A percentile compares a stretch with the other conserved stretches of the same genome.
Conservation (phyloP, 306 rosid genomes). For the Gastrolobium villosum region DNA sequence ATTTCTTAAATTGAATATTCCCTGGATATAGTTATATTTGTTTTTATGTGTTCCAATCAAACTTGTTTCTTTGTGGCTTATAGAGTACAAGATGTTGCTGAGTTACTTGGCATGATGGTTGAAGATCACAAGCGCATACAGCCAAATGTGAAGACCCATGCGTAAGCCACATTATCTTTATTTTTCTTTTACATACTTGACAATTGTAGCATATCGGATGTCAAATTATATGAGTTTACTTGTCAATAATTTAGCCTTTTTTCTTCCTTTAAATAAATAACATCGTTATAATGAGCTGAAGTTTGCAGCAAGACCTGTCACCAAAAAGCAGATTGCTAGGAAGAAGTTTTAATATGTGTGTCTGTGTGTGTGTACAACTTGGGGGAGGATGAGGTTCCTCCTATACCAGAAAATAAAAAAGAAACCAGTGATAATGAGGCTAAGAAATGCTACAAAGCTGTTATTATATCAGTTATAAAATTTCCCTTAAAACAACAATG, state of each 20-base stretch:
- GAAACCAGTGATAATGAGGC: neutral
- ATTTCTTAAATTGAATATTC: constrained; percentile 42
- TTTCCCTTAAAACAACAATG: constrained; percentile 28
- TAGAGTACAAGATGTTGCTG: constrained; percentile 99
- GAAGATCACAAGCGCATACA: constrained; percentile 92
- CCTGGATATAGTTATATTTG: constrained; percentile 22
- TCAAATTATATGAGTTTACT: constrained; percentile 31
- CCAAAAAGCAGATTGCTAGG: constrained; percentile 28
- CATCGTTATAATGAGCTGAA: constrained; percentile 31
- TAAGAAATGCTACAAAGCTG: neutral
- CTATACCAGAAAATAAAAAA: neutral
- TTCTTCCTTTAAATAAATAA: constrained; percentile 4
- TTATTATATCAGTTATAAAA: neutral
- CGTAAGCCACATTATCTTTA: constrained; percentile 60
- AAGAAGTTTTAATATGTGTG: constrained; percentile 33
- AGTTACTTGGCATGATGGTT: constrained; percentile 97
- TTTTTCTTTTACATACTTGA: constrained; percentile 26
- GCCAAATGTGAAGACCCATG: constrained; percentile 89
- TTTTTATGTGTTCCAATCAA: constrained; percentile 34
- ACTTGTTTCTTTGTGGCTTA: constrained; percentile 45
- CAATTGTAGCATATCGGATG: constrained; percentile 27
- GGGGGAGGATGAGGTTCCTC: constrained; percentile 28
- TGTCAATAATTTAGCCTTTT: constrained; percentile 19
- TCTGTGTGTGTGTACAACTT: constrained; percentile 10
- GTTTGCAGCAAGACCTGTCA: constrained; percentile 39